A percentile compares a stretch with the other conserved stretches of the same genome.
These are phyloP conservation scores for Ogataea pilisensis DNA, from an alignment of 805 yeast genomes.

Conservation along the genomic window DNA sequence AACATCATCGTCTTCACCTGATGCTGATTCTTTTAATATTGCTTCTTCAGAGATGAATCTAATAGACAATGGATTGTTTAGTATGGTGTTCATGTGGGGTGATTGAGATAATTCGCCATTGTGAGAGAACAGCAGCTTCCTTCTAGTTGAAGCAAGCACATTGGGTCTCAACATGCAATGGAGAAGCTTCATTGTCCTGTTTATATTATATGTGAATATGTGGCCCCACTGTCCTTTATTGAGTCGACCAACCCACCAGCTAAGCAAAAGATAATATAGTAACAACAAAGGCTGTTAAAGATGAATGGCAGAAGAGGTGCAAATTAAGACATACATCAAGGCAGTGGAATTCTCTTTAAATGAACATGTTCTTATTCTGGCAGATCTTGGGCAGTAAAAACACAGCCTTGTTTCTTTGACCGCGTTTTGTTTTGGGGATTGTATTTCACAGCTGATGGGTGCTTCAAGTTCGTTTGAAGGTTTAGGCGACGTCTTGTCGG, in stretches of 20 bases:
- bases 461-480: too few species aligned
- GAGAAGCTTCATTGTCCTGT: not conserved
- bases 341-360: not conserved
- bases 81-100: not conserved
- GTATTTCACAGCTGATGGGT: too few species aligned
- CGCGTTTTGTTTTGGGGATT: too few species aligned
- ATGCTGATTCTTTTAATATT: slow-evolving; percentile 35
- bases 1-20: slow-evolving; percentile 53
- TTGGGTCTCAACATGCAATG: not conserved
- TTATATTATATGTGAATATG: too few species aligned
- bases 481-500: too few species aligned
- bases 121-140: not conserved
- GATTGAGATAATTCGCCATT: not conserved
- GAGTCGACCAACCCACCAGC: not conserved
- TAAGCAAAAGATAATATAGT: not conserved
- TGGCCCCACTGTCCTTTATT: too few species aligned
- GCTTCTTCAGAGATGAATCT: slow-evolving; percentile 26
- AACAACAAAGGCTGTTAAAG: too few species aligned
- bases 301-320: too few species aligned
- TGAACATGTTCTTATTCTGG: not conserved
- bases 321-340: not conserved
- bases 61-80: not conserved
- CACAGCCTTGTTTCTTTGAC: too few species aligned
- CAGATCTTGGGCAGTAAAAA: too few species aligned
- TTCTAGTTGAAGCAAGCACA: not conserved